Percentiles rank a stretch among this genome's conserved stretches.
phyloP scores from a whole-genome alignment of 495 filamentous ascomycete genomes.

The Penicilliopsis zonata region DNA sequence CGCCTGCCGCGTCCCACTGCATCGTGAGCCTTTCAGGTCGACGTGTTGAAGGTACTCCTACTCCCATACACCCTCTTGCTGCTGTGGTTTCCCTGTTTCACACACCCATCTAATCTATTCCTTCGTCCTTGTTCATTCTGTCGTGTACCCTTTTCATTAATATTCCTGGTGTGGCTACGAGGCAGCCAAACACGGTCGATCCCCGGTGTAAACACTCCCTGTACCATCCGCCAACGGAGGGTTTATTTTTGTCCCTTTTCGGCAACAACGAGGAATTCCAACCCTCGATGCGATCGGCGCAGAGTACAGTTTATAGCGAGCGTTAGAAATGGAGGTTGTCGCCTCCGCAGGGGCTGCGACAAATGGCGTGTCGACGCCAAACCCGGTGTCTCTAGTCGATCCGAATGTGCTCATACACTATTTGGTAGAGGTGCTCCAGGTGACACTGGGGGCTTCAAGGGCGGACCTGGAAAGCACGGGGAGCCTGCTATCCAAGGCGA shows the following conservation, averaged over 20 bases:
- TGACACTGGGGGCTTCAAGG: constrained; percentile 73
- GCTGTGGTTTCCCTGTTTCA: background rate
- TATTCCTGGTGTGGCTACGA: too few species aligned
- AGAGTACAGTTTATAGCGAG: too few species aligned
- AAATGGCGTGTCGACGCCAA: constrained; percentile 34
- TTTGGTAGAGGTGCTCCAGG: constrained; percentile 62
- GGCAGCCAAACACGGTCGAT: too few species aligned
- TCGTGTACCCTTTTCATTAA: too few species aligned
- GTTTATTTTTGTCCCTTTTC: too few species aligned
- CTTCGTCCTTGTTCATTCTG: too few species aligned
- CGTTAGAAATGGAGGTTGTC: constrained; percentile 37
- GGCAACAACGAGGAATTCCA: too few species aligned
- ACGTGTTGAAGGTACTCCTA: background rate
- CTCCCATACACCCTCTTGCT: background rate
- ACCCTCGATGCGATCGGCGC: constrained; percentile 19
- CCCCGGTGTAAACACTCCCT: too few species aligned
- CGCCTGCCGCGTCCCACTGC: constrained; percentile 6
- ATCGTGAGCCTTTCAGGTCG: background rate
- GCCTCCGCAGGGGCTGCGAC: constrained; percentile 29
- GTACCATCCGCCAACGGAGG: too few species aligned
- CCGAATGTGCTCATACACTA: constrained; percentile 62
- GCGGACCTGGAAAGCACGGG: constrained; percentile 67
- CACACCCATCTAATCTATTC: too few species aligned
- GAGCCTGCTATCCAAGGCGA: constrained; percentile 65
- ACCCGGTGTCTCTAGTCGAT: constrained; percentile 34